These are phyloP conservation scores for Hyparrhenia diplandra DNA, from an alignment of 176 grass and related monocot species.

Conservation along the genomic window DNA sequence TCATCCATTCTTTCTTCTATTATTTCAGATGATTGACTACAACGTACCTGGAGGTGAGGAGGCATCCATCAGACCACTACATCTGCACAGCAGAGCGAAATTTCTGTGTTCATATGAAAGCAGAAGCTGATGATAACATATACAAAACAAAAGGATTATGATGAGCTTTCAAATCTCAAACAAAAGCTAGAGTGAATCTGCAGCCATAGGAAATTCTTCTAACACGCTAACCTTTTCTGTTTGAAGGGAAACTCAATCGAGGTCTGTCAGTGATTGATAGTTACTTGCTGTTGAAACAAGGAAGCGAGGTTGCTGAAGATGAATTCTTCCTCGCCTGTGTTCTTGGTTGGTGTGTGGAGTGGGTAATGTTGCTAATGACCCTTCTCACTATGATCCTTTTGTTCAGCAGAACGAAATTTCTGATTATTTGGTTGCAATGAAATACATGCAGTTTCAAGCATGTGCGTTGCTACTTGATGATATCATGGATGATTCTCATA, in stretches of 20 bases:
- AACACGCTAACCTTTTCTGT: background rate
- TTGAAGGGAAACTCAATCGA: slow-evolving; percentile 41
- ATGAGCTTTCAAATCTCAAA: background rate
- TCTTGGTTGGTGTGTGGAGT: slow-evolving; percentile 44
- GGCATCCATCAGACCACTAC: background rate
- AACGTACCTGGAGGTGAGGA: slow-evolving; percentile 38
- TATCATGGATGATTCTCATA: slow-evolving; percentile 57
- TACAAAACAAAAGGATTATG: background rate
- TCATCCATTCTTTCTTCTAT: background rate
- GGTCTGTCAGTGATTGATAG: slow-evolving; percentile 37
- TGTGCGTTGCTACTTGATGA: slow-evolving; percentile 60
- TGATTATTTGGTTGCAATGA: background rate
- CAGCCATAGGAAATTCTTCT: background rate
- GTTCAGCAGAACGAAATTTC: background rate
- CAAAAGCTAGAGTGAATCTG: background rate
- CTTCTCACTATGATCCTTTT: too few species aligned
- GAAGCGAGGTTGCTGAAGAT: slow-evolving; percentile 30
- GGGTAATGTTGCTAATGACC: slow-evolving; percentile 16
- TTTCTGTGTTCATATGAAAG: background rate
- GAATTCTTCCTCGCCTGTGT: slow-evolving; percentile 37
- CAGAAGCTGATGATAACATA: background rate
- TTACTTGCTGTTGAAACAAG: slow-evolving; percentile 34
- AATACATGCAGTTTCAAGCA: slow-evolving; percentile 52
- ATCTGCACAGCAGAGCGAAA: too few species aligned
- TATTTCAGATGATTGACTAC: slow-evolving; percentile 30